Percentiles rank a stretch among this genome's conserved stretches.
These are phyloP conservation scores for Punica granatum DNA, from an alignment of 345 rosid species.

Conservation along the genomic window DNA sequence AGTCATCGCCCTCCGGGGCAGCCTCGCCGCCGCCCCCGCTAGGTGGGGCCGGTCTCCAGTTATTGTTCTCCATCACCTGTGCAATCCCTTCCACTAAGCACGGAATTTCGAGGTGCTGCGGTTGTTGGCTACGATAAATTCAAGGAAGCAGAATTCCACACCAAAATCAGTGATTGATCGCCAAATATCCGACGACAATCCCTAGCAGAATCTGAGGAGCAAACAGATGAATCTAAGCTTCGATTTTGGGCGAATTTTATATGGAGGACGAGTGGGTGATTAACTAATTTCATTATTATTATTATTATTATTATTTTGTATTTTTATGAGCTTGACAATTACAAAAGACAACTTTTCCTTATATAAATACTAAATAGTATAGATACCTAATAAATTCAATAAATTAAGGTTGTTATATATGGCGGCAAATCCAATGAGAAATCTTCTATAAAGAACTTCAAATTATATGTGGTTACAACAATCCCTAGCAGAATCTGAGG, in stretches of 20 bases:
- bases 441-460: no score
- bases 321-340: no score
- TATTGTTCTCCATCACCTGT: slow-evolving; percentile 27
- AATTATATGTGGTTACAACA: no score
- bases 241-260: background rate
- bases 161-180: background rate
- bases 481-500: no score
- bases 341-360: no score
- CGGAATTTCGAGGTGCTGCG: background rate
- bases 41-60: slow-evolving; percentile 34
- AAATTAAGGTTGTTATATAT: no score
- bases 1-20: slow-evolving; percentile 36
- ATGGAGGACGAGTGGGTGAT: background rate
- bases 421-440: no score
- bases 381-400: no score
- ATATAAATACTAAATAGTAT: no score
- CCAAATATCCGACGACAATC: background rate
- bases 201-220: background rate
- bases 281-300: no score
- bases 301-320: no score
- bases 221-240: background rate
- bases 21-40: slow-evolving; percentile 33
- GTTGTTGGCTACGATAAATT: background rate
- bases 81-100: no score
- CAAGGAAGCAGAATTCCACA: background rate